Percentiles rank a stretch among this genome's conserved stretches.
These are phyloP conservation scores for Aspergillus latus DNA, from an alignment of 2,329 filamentous ascomycete species.

Conservation along the genomic window DNA sequence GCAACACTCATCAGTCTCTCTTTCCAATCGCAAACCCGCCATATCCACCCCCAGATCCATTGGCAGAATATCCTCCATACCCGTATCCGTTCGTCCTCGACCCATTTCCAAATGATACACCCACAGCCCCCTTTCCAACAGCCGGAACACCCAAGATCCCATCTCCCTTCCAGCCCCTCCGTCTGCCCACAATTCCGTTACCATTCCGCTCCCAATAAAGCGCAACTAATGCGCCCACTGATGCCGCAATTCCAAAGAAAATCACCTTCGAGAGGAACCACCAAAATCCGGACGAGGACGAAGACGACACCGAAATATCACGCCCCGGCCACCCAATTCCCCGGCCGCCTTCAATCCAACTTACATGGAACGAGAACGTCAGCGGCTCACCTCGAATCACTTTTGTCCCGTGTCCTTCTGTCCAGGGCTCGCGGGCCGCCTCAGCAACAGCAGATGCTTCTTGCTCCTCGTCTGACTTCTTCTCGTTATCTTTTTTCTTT, in stretches of 20 bases:
- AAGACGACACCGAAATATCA: slow-evolving; percentile 1
- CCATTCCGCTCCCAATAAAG: slow-evolving; percentile 39
- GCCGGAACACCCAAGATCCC: slow-evolving; percentile 50
- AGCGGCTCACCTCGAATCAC: slow-evolving; percentile 86
- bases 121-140: slow-evolving; percentile 48
- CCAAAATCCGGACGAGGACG: slow-evolving; percentile 12
- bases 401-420: slow-evolving; percentile 55
- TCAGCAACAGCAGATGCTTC: slow-evolving; percentile 48
- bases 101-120: slow-evolving; percentile 56
- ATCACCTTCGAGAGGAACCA: slow-evolving; percentile 33
- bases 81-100: slow-evolving; percentile 57
- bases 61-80: slow-evolving; percentile 55
- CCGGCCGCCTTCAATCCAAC: slow-evolving; percentile 62
- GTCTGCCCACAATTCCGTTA: slow-evolving; percentile 19
- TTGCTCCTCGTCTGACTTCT: slow-evolving; percentile 22
- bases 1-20: slow-evolving; percentile 36
- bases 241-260: slow-evolving; percentile 39
- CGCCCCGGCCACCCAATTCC: slow-evolving; percentile 36
- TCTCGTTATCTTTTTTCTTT: slow-evolving; percentile 14
- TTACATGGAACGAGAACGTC: slow-evolving; percentile 73
- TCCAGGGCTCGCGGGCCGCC: slow-evolving; percentile 48
- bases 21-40: slow-evolving; percentile 43
- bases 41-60: slow-evolving; percentile 31
- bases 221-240: slow-evolving; percentile 36
- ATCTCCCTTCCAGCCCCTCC: slow-evolving; percentile 43